Percentiles rank a stretch among this genome's conserved stretches.
Evolutionary conservation across 75 land plant genomes (phyloP).

Genomic region (Cryptomeria japonica): DNA sequence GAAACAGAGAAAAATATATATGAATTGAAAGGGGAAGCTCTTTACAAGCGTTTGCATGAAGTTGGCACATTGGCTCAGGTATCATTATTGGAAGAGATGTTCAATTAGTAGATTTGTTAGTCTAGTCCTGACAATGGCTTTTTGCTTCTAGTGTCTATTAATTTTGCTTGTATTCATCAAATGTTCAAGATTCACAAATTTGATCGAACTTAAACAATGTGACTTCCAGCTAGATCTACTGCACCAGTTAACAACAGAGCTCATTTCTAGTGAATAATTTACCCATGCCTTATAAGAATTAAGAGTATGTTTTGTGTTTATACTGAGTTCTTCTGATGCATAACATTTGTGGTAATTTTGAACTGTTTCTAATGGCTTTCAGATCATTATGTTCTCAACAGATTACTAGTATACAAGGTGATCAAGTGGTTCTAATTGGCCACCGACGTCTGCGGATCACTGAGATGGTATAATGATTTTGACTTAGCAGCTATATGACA

Average conservation of each 20-base stretch:
- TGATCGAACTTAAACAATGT: slow-evolving; percentile 2
- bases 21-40: slow-evolving; percentile 80
- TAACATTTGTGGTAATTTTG: background rate
- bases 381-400: slow-evolving; percentile 18
- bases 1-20: slow-evolving; percentile 62
- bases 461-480: slow-evolving; percentile 59
- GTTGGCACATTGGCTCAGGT: slow-evolving; percentile 98
- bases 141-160: background rate
- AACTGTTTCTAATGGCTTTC: background rate
- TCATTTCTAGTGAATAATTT: background rate
- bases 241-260: background rate
- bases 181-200: background rate
- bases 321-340: background rate
- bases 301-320: background rate
- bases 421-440: slow-evolving; percentile 88
- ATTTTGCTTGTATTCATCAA: slow-evolving; percentile 3
- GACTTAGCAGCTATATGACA: background rate
- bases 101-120: background rate
- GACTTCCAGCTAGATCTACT: background rate
- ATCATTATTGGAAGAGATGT: slow-evolving; percentile 3
- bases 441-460: slow-evolving; percentile 89
- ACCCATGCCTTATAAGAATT: background rate
- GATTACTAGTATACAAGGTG: slow-evolving; percentile 81
- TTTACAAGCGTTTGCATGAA: slow-evolving; percentile 86
- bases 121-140: background rate